phyloP scores from a whole-genome alignment of 2,329 filamentous ascomycete genomes.

The Mycosphaerella arachidis region DNA sequence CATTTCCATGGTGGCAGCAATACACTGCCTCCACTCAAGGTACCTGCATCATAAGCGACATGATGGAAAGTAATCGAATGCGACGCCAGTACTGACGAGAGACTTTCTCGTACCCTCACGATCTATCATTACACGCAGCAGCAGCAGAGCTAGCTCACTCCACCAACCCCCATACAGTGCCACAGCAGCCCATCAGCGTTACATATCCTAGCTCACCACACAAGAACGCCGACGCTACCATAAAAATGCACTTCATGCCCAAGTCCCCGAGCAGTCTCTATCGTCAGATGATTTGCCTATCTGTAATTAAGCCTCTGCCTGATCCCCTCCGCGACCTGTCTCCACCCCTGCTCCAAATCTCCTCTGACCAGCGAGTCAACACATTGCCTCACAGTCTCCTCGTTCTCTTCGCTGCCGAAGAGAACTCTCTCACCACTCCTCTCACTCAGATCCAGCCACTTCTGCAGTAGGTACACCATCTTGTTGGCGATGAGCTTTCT shows the following conservation, averaged over 20 bases:
- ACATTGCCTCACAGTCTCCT: slow-evolving; percentile 38
- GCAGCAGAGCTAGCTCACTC: no score
- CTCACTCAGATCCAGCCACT: slow-evolving; percentile 58
- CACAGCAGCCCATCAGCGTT: neutral
- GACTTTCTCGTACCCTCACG: no score
- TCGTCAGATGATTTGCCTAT: neutral
- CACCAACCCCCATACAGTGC: no score
- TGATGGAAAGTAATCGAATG: no score
- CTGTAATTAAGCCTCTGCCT: neutral
- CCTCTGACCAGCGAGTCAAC: slow-evolving; percentile 22
- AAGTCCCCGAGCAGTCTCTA: neutral
- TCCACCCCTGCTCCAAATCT: slow-evolving; percentile 21
- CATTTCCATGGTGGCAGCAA: no score
- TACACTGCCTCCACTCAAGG: no score
- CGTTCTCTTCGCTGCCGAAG: slow-evolving; percentile 59
- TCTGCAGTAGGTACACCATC: slow-evolving; percentile 56
- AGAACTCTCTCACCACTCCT: slow-evolving; percentile 49
- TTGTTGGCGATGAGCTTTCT: slow-evolving; percentile 56
- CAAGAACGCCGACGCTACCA: neutral
- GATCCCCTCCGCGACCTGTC: slow-evolving; percentile 18
- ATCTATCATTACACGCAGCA: no score
- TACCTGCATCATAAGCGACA: no score
- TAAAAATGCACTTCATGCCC: neutral
- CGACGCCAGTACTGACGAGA: no score
- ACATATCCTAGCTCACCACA: neutral